phyloP scores from a whole-genome alignment of 2,329 filamentous ascomycete species.

The Aphanocladium album region DNA sequence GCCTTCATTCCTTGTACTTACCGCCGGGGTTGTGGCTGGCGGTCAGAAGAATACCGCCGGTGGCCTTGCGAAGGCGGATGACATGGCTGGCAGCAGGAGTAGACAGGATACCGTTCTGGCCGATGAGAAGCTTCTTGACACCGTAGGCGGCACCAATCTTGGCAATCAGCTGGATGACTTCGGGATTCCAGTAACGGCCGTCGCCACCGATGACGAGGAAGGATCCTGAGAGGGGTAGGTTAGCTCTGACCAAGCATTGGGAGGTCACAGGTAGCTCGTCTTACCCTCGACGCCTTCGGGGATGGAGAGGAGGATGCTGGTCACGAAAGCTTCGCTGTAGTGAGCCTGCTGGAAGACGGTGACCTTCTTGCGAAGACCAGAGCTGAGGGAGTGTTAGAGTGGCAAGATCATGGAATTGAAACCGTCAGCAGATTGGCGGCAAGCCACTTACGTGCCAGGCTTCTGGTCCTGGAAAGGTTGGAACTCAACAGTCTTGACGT shows the following conservation, averaged over 20 bases:
- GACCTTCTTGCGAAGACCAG: slow-evolving; percentile 98
- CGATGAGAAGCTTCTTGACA: slow-evolving; percentile 97
- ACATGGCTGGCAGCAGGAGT: slow-evolving; percentile 94
- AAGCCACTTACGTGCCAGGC: slow-evolving; percentile 83
- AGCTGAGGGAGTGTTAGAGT: slow-evolving; percentile 49
- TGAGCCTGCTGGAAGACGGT: slow-evolving; percentile 92
- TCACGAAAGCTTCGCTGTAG: slow-evolving; percentile 94
- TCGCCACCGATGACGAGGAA: slow-evolving; percentile 97
- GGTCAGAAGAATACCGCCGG: slow-evolving; percentile 92
- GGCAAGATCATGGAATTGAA: not conserved
- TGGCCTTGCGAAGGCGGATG: slow-evolving; percentile 91
- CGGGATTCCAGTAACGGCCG: slow-evolving; percentile 94
- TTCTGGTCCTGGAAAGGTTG: slow-evolving; percentile 93
- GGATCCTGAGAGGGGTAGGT: slow-evolving; percentile 41
- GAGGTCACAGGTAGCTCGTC: slow-evolving; percentile 15
- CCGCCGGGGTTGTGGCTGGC: slow-evolving; percentile 98
- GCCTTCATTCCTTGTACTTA: slow-evolving; percentile 38
- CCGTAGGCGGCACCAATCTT: slow-evolving; percentile 97
- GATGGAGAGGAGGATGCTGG: slow-evolving; percentile 92
- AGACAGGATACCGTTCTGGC: slow-evolving; percentile 92
- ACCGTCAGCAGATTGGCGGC: not conserved
- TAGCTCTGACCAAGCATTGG: slow-evolving; percentile 4
- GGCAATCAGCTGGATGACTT: slow-evolving; percentile 93
- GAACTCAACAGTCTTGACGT: slow-evolving; percentile 70
- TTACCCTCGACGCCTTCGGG: slow-evolving; percentile 82